Evolutionary conservation across 1,284 basidiomycete species (phyloP).

Genomic region (Veloporphyrellus conicus): DNA sequence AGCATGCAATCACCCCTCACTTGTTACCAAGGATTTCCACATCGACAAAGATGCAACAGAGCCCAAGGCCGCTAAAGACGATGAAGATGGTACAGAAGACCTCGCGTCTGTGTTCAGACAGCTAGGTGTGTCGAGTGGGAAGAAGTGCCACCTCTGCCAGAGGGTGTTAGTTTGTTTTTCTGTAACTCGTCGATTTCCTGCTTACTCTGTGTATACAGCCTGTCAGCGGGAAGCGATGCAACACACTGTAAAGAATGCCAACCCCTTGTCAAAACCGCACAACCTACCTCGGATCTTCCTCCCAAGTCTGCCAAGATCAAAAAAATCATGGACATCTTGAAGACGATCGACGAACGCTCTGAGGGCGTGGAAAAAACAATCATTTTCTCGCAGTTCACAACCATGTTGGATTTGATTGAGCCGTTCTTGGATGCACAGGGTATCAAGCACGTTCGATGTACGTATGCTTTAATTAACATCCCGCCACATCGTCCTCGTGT

Average conservation of each 20-base stretch:
- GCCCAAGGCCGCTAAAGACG: constrained; percentile 51
- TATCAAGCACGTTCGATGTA: constrained; percentile 80
- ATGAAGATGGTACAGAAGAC: constrained; percentile 54
- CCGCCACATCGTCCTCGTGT: neutral
- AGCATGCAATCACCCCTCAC: constrained; percentile 87
- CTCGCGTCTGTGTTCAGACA: constrained; percentile 74
- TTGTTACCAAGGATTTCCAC: constrained; percentile 73
- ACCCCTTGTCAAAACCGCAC: constrained; percentile 44
- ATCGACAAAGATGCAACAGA: constrained; percentile 71
- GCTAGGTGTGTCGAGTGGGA: constrained; percentile 55
- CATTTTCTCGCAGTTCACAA: constrained; percentile 85
- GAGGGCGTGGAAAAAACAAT: constrained; percentile 83
- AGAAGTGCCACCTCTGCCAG: constrained; percentile 76
- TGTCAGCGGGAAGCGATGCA: constrained; percentile 38
- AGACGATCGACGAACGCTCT: constrained; percentile 61
- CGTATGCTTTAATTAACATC: constrained; percentile 35
- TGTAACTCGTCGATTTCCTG: neutral
- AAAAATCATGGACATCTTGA: constrained; percentile 73
- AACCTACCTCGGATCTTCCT: constrained; percentile 39
- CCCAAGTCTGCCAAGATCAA: constrained; percentile 85
- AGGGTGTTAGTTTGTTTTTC: constrained; percentile 48
- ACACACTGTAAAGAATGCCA: constrained; percentile 60
- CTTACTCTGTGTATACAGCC: constrained; percentile 28
- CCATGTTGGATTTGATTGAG: constrained; percentile 84
- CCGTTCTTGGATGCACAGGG: constrained; percentile 69